Evolutionary conservation across 805 yeast species (phyloP).

Genomic region (Pichia thaimueangensis): DNA sequence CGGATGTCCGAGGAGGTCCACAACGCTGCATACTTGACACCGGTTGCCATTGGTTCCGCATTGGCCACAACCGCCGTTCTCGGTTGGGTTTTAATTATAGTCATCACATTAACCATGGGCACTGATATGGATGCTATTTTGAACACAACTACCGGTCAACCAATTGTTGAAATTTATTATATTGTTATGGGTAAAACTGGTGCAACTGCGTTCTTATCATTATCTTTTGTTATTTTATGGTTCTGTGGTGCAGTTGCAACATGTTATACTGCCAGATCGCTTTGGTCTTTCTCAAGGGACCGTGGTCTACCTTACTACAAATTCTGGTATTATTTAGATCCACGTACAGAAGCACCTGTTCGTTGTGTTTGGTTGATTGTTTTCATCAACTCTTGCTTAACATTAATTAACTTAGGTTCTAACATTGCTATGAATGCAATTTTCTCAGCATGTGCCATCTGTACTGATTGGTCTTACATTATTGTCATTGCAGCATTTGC

Average conservation of each 20-base stretch:
- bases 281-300: slow-evolving; percentile 54
- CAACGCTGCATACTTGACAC: slow-evolving; percentile 49
- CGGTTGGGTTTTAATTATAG: slow-evolving; percentile 45
- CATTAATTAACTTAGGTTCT: slow-evolving; percentile 38
- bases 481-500: slow-evolving; percentile 38
- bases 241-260: slow-evolving; percentile 48
- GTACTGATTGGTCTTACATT: slow-evolving; percentile 45
- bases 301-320: slow-evolving; percentile 44
- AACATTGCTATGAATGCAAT: slow-evolving; percentile 46
- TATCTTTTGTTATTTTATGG: slow-evolving; percentile 45
- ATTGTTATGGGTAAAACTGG: slow-evolving; percentile 47
- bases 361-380: slow-evolving; percentile 39
- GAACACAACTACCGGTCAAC: slow-evolving; percentile 36
- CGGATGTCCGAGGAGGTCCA: slow-evolving; percentile 52
- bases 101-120: slow-evolving; percentile 40
- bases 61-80: slow-evolving; percentile 41
- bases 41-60: slow-evolving; percentile 53
- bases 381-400: slow-evolving; percentile 37
- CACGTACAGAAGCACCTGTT: slow-evolving; percentile 38
- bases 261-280: slow-evolving; percentile 45
- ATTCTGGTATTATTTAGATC: slow-evolving; percentile 35
- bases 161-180: slow-evolving; percentile 45
- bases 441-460: slow-evolving; percentile 47
- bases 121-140: slow-evolving; percentile 32
- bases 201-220: slow-evolving; percentile 45